These are phyloP conservation scores for Trypethelium eluteriae DNA, from an alignment of 495 filamentous ascomycete genomes.

Conservation along the genomic window DNA sequence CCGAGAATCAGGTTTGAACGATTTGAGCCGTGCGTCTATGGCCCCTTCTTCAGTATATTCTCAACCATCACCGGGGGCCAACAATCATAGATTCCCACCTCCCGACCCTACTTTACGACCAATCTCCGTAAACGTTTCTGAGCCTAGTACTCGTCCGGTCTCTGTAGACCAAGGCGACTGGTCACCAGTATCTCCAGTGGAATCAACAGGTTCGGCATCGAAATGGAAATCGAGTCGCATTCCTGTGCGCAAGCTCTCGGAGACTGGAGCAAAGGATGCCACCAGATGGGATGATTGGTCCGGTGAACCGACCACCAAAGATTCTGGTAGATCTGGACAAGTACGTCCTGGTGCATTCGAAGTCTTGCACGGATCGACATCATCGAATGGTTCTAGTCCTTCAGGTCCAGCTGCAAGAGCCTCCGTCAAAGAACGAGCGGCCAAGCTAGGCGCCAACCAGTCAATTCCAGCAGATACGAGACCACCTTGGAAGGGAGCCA, in stretches of 20 bases:
- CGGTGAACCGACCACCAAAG: constrained; percentile 13
- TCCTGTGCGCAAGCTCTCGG: background rate
- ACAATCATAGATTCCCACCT: constrained; percentile 23
- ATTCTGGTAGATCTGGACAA: constrained; percentile 6
- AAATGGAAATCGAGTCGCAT: constrained; percentile 3
- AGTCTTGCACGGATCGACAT: background rate
- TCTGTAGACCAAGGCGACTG: background rate
- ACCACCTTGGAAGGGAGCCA: constrained; percentile 42
- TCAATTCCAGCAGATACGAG: constrained; percentile 34
- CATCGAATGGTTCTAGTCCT: background rate
- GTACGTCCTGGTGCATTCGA: background rate
- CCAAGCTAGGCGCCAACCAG: background rate
- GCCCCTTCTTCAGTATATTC: constrained; percentile 37
- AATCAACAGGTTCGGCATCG: constrained; percentile 8
- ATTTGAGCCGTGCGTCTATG: background rate
- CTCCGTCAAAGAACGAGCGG: background rate
- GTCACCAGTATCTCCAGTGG: constrained; percentile 9
- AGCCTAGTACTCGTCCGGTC: background rate
- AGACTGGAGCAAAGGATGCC: background rate
- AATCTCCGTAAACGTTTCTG: constrained; percentile 15
- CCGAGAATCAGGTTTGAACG: background rate
- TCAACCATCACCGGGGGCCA: constrained; percentile 34
- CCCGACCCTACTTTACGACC: constrained; percentile 32
- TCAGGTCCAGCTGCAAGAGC: background rate
- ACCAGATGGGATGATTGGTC: constrained; percentile 12